These are phyloP conservation scores for Metroxylon sagu DNA, from an alignment of 176 grass and related monocot genomes.

Conservation along the genomic window DNA sequence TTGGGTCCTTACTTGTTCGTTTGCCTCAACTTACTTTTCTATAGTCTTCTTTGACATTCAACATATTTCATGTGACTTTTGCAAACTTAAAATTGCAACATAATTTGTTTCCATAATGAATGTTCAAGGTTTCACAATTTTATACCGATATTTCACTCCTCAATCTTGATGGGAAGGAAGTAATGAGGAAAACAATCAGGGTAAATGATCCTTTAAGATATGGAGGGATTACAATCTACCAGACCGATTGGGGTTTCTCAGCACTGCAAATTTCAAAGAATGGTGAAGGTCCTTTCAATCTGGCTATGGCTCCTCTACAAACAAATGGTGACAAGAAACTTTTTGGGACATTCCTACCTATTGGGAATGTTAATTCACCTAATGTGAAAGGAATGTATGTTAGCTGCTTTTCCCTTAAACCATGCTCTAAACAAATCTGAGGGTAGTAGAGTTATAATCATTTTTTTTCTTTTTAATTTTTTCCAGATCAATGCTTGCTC, in stretches of 20 bases:
- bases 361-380: constrained; percentile 46
- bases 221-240: constrained; percentile 76
- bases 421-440: constrained; percentile 7
- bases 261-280: constrained; percentile 84
- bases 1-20: neutral
- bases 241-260: constrained; percentile 93
- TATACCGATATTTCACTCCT: constrained; percentile 87
- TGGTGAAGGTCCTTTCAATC: constrained; percentile 86
- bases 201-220: constrained; percentile 93
- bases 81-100: too few relatives aligned
- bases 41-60: neutral
- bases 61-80: too few relatives aligned
- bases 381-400: constrained; percentile 93
- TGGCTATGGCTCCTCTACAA: constrained; percentile 77
- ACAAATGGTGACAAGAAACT: constrained; percentile 76
- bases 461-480: constrained; percentile 8
- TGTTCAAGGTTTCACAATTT: constrained; percentile 71
- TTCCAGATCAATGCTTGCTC: constrained; percentile 90
- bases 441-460: neutral
- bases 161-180: constrained; percentile 73
- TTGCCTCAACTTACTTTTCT: too few relatives aligned
- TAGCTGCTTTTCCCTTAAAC: neutral
- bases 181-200: constrained; percentile 86
- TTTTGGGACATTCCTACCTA: constrained; percentile 76
- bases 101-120: too few relatives aligned